These are phyloP conservation scores for Tothia fuscella DNA, from an alignment of 2,329 filamentous ascomycete genomes.

Conservation along the genomic window DNA sequence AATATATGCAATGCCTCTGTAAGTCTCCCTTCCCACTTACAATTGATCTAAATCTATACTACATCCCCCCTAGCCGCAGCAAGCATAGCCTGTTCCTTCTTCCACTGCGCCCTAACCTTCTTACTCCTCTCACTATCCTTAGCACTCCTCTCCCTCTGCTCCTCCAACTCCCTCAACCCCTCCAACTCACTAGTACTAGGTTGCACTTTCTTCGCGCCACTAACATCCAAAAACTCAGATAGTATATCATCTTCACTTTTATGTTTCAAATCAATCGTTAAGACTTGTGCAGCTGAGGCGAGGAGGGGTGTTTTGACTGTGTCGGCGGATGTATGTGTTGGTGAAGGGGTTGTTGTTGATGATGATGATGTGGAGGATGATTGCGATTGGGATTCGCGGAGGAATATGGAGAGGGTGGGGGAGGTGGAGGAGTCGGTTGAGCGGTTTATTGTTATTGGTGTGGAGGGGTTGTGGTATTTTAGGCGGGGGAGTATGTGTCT, in stretches of 20 bases:
- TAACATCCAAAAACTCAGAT: constrained; percentile 48
- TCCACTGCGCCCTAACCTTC: constrained; percentile 44
- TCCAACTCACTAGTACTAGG: constrained; percentile 48
- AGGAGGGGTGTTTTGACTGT: too few relatives aligned
- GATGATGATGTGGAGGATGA: constrained; percentile 11
- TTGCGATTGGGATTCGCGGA: too few relatives aligned
- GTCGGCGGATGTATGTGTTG: constrained; percentile 17
- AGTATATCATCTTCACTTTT: constrained; percentile 51
- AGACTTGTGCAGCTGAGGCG: constrained; percentile 23
- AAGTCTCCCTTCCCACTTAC: background rate
- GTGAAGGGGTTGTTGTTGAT: constrained; percentile 13
- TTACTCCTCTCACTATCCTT: constrained; percentile 43
- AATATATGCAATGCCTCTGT: background rate
- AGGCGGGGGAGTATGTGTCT: constrained; percentile 66
- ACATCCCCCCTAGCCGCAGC: constrained; percentile 33
- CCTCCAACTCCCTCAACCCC: constrained; percentile 46
- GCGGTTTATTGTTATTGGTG: constrained; percentile 60
- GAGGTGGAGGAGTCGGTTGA: constrained; percentile 56
- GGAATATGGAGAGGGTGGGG: too few relatives aligned
- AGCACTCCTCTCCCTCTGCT: constrained; percentile 38
- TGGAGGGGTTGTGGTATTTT: constrained; percentile 84
- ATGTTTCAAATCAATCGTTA: constrained; percentile 46
- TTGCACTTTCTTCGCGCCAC: constrained; percentile 45
- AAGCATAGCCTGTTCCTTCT: constrained; percentile 49
- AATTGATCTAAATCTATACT: background rate